Base-by-base conservation (phyloP, 1,284 basidiomycete species). In the Moesziomyces sp. region DNA sequence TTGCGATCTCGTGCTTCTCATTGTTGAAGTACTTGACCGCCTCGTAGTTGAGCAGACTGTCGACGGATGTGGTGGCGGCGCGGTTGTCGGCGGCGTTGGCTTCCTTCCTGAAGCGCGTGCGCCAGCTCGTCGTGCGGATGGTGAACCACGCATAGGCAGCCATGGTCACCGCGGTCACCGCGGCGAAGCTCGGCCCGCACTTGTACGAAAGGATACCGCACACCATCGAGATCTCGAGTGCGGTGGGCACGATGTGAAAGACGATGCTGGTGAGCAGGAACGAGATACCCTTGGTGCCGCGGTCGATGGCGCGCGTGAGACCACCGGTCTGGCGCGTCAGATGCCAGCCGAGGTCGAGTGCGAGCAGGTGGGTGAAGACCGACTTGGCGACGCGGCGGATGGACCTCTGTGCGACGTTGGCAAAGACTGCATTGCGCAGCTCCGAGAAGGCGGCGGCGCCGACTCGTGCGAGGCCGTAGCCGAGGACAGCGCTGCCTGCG, bases 11-110 rank as follows among this genome's bases (percentile, higher is more conserved):
- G 83, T 91, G 92, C 68, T 89, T 89, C 85, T 98, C 96, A 82
- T 99, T 99, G 87, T 97, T 97, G 87, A 99, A 99, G 82, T 96
- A 91, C 93, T 99, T 99, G 78, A 99, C 96, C 14, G 96, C 96
- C 84, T 99, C 96, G 80, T 93, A 99, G 83, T 99, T 99, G 85
- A 99, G 94, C 56, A 99, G 86, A 0, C 94, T 93, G 83, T 99
- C 97, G 11, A 98, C 93, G 1, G 93, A 93, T 1, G 92, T 89
- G 0, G 93, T 93, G 0, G 97, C 97, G 13, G 94, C 95, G 81
- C 92, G 92, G 85, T 99, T 98, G 81, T 99, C 96, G 0, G 97
- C 97, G 50, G 91, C 90, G 85, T 99, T 99, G 0, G 96, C 96
- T 75, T 97, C 89, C 56, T 94, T 90, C 19, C 97, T 91, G 87